Evolutionary conservation across 176 grass and related monocot species (phyloP).

Genomic region (Hordeum vulgare): MorexV3_pseudomolecules_assembly NC_058519.1:111226389-111226888

Average conservation of each 20-base stretch:
- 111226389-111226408: slow-evolving; percentile 62
- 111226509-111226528: slow-evolving; percentile 68
- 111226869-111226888: not conserved
- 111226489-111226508: slow-evolving; percentile 64
- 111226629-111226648: slow-evolving; percentile 65
- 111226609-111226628: slow-evolving; percentile 46
- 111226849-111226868: not conserved
- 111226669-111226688: slow-evolving; percentile 46
- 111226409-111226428: slow-evolving; percentile 23
- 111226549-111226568: too few relatives aligned
- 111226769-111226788: not conserved
- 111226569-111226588: too few relatives aligned
- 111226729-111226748: not conserved
- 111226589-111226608: slow-evolving; percentile 35
- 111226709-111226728: not conserved
- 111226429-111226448: slow-evolving; percentile 46
- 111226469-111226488: slow-evolving; percentile 35
- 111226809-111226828: not conserved
- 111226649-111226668: slow-evolving; percentile 56
- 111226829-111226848: not conserved
- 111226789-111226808: slow-evolving; percentile 8
- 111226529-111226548: not conserved
- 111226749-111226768: not conserved
- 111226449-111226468: slow-evolving; percentile 30
- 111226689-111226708: not conserved